A percentile compares a stretch with the other conserved stretches of the same genome.
These are phyloP conservation scores for Gaeumannomyces sp. DNA, from an alignment of 2,329 filamentous ascomycete species.

Conservation along the genomic window DNA sequence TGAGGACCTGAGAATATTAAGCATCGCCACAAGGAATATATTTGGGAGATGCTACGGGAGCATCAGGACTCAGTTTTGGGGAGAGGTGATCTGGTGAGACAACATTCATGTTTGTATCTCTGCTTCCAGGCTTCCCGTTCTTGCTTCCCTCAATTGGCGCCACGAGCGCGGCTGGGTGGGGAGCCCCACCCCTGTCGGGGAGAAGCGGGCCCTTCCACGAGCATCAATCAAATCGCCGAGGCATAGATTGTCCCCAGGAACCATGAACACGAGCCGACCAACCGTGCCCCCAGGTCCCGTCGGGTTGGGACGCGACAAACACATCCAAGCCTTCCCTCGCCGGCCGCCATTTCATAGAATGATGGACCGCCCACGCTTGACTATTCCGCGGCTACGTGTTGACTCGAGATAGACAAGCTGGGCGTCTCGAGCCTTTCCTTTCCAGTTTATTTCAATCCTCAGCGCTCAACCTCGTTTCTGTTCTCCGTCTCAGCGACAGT, in stretches of 20 bases:
- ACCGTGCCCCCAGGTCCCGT: neutral
- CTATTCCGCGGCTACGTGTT: neutral
- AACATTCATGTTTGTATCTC: too few relatives aligned
- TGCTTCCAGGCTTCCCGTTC: too few relatives aligned
- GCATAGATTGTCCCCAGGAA: neutral
- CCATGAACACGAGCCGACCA: neutral
- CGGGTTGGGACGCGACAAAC: conserved; percentile 6
- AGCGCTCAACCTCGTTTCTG: neutral
- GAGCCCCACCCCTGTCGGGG: neutral
- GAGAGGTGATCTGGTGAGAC: too few relatives aligned
- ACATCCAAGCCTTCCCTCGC: neutral
- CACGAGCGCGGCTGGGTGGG: neutral
- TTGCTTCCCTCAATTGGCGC: neutral
- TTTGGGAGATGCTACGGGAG: too few relatives aligned
- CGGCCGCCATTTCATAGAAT: neutral
- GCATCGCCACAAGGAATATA: neutral
- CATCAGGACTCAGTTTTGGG: too few relatives aligned
- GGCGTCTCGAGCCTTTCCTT: neutral
- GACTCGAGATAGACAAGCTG: conserved; percentile 6
- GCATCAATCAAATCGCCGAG: conserved; percentile 5
- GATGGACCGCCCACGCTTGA: conserved; percentile 6
- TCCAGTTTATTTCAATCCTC: neutral
- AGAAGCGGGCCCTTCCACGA: conserved; percentile 2
- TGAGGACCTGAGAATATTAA: neutral
- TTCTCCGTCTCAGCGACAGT: neutral